Conservation (phyloP, 305 asterid genomes). For the Fraxinus latifolia region DNA sequence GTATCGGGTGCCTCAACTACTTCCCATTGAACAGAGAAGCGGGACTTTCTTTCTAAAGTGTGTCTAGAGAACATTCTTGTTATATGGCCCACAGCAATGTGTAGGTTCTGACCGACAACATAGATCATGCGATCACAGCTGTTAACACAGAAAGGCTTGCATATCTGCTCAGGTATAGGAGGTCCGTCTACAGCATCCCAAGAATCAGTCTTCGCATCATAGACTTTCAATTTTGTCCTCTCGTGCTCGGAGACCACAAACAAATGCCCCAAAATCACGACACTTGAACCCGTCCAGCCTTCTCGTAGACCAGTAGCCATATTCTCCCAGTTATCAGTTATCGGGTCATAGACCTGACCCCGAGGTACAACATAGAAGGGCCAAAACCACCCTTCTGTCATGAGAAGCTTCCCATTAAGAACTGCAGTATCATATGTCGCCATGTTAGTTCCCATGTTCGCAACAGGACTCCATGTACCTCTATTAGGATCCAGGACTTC, state of each 20-base stretch:
- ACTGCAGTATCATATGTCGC: conserved; percentile 79
- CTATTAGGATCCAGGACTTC: conserved; percentile 67
- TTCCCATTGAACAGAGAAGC: conserved; percentile 64
- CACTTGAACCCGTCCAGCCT: conserved; percentile 99
- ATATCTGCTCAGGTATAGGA: conserved; percentile 76
- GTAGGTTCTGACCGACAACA: conserved; percentile 83
- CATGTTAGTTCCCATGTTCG: conserved; percentile 74
- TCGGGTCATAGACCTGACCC: conserved; percentile 83
- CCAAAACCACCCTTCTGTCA: conserved; percentile 99
- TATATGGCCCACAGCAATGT: conserved; percentile 80
- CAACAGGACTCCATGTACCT: conserved; percentile 66
- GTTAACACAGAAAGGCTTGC: conserved; percentile 80
- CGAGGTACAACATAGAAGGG: conserved; percentile 85
- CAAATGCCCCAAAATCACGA: conserved; percentile 56
- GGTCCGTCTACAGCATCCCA: conserved; percentile 87
- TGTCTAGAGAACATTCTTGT: conserved; percentile 13
- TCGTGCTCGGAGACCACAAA: conserved; percentile 93
- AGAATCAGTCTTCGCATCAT: conserved; percentile 57
- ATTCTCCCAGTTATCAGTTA: conserved; percentile 63
- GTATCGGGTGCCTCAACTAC: conserved; percentile 73
- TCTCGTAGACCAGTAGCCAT: conserved; percentile 85
- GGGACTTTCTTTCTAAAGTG: conserved; percentile 29
- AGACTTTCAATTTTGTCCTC: conserved; percentile 77
- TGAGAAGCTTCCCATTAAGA: conserved; percentile 74
- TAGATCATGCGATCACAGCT: conserved; percentile 58